phyloP scores from a whole-genome alignment of 1,139 yeast genomes.

The Geotrichum candidum region DNA sequence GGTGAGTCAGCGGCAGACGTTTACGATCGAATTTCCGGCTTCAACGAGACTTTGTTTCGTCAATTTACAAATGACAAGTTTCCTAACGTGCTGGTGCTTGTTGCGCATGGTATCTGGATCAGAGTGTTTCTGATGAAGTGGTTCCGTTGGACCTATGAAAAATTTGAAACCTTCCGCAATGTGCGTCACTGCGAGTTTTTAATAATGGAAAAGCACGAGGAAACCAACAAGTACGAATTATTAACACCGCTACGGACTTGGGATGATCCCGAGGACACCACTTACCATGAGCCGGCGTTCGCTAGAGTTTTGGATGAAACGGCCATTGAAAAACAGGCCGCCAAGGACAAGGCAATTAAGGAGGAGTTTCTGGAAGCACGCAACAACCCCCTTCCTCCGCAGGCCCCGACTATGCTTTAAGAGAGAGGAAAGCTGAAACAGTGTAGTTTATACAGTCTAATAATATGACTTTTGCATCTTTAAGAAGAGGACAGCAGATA shows the following conservation, averaged over 20 bases:
- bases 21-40: slow-evolving; percentile 81
- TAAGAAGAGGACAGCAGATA: neutral
- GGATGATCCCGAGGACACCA: slow-evolving; percentile 29
- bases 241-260: slow-evolving; percentile 33
- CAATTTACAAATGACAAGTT: slow-evolving; percentile 64
- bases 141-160: slow-evolving; percentile 89
- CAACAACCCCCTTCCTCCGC: slow-evolving; percentile 6
- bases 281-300: slow-evolving; percentile 13
- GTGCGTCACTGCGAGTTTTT: slow-evolving; percentile 80
- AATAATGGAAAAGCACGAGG: slow-evolving; percentile 55
- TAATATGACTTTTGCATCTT: neutral
- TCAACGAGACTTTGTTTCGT: slow-evolving; percentile 77
- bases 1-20: slow-evolving; percentile 97
- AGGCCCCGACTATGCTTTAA: neutral
- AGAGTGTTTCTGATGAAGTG: slow-evolving; percentile 85
- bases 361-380: slow-evolving; percentile 12
- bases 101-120: slow-evolving; percentile 92
- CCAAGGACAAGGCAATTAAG: slow-evolving; percentile 14
- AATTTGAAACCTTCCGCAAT: slow-evolving; percentile 74
- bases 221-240: slow-evolving; percentile 31
- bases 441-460: neutral
- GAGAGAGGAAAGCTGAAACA: neutral
- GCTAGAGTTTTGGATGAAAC: slow-evolving; percentile 13
- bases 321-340: slow-evolving; percentile 14
- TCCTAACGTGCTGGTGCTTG: slow-evolving; percentile 71